phyloP scores from a whole-genome alignment of 345 rosid species.

The Camelina laxa region DNA sequence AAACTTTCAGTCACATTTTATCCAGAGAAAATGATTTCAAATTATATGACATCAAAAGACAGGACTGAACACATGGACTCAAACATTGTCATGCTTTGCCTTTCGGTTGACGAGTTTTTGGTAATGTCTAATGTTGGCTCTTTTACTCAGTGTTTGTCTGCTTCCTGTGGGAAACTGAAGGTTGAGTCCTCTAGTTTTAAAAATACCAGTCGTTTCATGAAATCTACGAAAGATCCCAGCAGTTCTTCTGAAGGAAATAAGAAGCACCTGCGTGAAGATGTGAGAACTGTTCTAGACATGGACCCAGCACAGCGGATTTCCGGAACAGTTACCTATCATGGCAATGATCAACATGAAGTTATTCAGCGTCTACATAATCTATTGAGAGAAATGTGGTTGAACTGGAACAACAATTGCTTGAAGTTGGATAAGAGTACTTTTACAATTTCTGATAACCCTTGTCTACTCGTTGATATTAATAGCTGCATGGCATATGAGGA shows the following conservation, averaged over 20 bases:
- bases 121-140: slow-evolving; percentile 53
- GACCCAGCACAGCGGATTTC: slow-evolving; percentile 62
- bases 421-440: slow-evolving; percentile 57
- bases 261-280: slow-evolving; percentile 46
- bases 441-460: slow-evolving; percentile 59
- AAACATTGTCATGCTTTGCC: slow-evolving; percentile 54
- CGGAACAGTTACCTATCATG: slow-evolving; percentile 41
- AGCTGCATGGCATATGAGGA: slow-evolving; percentile 58
- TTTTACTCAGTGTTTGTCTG: slow-evolving; percentile 53
- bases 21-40: slow-evolving; percentile 47
- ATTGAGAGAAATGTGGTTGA: slow-evolving; percentile 67
- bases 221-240: slow-evolving; percentile 44
- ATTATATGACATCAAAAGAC: slow-evolving; percentile 47
- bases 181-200: slow-evolving; percentile 49
- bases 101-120: slow-evolving; percentile 60
- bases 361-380: slow-evolving; percentile 49
- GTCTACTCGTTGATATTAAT: slow-evolving; percentile 66
- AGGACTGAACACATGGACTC: slow-evolving; percentile 47
- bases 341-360: slow-evolving; percentile 47
- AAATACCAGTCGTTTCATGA: slow-evolving; percentile 42
- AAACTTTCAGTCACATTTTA: slow-evolving; percentile 53
- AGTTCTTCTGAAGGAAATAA: slow-evolving; percentile 44
- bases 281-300: slow-evolving; percentile 55
- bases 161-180: slow-evolving; percentile 66
- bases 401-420: slow-evolving; percentile 56